These are phyloP conservation scores for Candida endomychidarum DNA, from an alignment of 805 yeast species.

Conservation along the genomic window DNA sequence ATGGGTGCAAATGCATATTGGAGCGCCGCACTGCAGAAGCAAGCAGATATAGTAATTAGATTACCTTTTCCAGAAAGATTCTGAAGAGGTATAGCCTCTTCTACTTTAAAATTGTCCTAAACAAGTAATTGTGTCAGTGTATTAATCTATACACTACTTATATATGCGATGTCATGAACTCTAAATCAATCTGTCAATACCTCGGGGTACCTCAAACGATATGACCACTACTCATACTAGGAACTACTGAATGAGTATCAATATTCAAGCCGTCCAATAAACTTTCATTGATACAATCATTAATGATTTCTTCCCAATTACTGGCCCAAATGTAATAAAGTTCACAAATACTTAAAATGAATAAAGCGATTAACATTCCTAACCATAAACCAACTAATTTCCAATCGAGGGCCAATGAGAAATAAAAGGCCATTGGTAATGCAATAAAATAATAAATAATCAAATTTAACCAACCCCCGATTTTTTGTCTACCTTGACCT, in stretches of 20 bases:
- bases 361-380: slow-evolving; percentile 46
- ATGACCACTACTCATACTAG: slow-evolving; percentile 27
- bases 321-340: slow-evolving; percentile 38
- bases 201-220: too few species aligned
- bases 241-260: slow-evolving; percentile 32
- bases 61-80: not conserved
- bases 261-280: slow-evolving; percentile 30
- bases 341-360: slow-evolving; percentile 42
- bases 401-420: slow-evolving; percentile 41
- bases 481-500: slow-evolving; percentile 58
- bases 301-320: slow-evolving; percentile 45
- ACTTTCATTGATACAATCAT: slow-evolving; percentile 44
- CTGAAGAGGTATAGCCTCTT: too few species aligned
- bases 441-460: slow-evolving; percentile 50
- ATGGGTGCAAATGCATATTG: slow-evolving; percentile 1
- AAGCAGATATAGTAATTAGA: not conserved
- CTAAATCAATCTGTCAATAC: too few species aligned
- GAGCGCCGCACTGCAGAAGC: slow-evolving; percentile 4
- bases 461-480: slow-evolving; percentile 54
- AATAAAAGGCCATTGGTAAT: slow-evolving; percentile 46
- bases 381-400: slow-evolving; percentile 50
- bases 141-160: too few species aligned
- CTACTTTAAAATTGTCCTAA: too few species aligned
- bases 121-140: too few species aligned
- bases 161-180: too few species aligned